These are phyloP conservation scores for Paspalum notatum DNA, from an alignment of 176 grass and related monocot genomes.

Conservation along the genomic window DNA sequence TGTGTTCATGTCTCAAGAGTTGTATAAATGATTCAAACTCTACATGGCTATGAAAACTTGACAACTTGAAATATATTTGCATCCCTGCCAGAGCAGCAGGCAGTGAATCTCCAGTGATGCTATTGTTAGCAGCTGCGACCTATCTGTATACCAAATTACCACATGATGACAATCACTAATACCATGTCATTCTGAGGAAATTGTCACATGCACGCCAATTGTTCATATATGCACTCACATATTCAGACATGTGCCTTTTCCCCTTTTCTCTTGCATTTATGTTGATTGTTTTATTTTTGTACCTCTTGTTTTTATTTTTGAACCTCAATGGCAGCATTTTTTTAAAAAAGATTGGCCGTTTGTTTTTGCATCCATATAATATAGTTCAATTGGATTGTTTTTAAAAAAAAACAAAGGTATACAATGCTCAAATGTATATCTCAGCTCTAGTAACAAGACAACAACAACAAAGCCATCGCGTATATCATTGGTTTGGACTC, in stretches of 20 bases:
- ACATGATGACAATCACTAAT: not conserved
- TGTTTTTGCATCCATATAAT: not conserved
- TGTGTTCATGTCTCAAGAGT: not conserved
- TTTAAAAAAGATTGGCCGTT: not conserved
- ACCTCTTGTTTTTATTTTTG: not conserved
- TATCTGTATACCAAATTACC: not conserved
- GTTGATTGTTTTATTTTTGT: not conserved
- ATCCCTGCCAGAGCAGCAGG: not conserved
- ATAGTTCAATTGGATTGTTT: not conserved
- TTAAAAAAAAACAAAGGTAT: not conserved
- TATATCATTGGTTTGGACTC: too few relatives aligned
- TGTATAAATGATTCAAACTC: not conserved
- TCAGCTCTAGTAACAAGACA: constrained; percentile 4
- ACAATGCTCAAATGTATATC: constrained; percentile 8
- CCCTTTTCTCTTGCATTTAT: not conserved
- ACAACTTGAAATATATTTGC: not conserved
- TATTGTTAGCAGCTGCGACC: not conserved
- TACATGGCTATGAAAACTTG: not conserved
- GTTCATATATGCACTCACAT: not conserved
- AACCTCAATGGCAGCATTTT: not conserved
- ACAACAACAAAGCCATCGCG: too few relatives aligned
- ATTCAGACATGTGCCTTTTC: too few relatives aligned
- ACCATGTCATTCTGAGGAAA: constrained; percentile 5
- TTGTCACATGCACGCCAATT: not conserved
- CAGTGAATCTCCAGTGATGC: not conserved